Base-by-base conservation (phyloP, 169 alveolate species). In the Eimeria necatrix region DNA sequence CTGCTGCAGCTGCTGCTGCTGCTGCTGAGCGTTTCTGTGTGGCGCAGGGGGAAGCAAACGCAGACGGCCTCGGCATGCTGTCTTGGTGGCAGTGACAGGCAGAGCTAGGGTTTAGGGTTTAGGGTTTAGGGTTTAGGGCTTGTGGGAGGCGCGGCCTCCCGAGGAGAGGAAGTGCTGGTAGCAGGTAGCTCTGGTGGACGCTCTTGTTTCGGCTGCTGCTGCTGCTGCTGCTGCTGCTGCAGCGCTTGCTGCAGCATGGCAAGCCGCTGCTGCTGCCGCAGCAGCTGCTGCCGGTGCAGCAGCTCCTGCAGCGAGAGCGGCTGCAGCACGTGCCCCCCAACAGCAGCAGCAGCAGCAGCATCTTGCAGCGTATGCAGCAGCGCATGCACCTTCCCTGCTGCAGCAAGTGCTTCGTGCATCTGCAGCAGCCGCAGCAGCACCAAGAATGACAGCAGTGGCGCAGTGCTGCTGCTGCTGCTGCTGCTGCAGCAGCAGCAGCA, bases 331-430 rank as follows among this genome's bases (percentile, higher is more conserved):
- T 32, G 81, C 3, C 81, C 81, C 4, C 7, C 64, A 14, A 14
- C 81, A 24, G 51, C 53, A 71, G 81, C 81, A n/a, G 46, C 81
- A 22, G 81, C 53, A n/a, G 81, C 81, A 24, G 48, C 46, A 24
- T 71, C 81, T 71, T 71, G 81, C 32, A 71, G 81, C 51, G 81
- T 22, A 32, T 71, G 81, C 81, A 71, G 51, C 81, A 71, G 81
- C 81, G 81, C 81, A 32, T 71, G 81, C 46, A 71, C 81, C 51
- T 71, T 71, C 53, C 81, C 81, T n/a, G 81, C 81, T 71, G 81
- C 81, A 32, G 81, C 81, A 32, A 71, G 81, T 20, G 81, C 46
- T 48, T 71, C 81, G 14, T 56, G 64, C 14, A 71, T n/a, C 81
- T n/a, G 81, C 49, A 71, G 48, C 81, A 71, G 3, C 14, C n/a